Percentiles rank a stretch among this genome's conserved stretches.
Evolutionary conservation across 23 red algal species (phyloP).

Genomic region (Chondrus crispus): DNA sequence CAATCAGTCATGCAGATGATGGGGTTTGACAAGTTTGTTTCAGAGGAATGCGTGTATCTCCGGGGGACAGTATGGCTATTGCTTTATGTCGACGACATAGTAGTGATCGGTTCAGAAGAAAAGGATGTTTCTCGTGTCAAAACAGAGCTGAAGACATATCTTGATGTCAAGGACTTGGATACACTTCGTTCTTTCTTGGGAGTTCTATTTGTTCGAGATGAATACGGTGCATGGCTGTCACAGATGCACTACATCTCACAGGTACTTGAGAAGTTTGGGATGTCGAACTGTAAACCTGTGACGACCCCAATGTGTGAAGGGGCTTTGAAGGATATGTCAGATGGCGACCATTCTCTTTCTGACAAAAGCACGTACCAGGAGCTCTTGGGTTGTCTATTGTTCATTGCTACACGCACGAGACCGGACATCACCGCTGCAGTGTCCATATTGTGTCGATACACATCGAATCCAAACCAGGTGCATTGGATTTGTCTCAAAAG

Average conservation of each 20-base stretch:
- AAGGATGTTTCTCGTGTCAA: not conserved
- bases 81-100: not conserved
- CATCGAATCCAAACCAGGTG: too few species aligned
- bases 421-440: too few species aligned
- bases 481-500: too few species aligned
- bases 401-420: too few species aligned
- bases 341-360: too few species aligned
- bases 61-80: not conserved
- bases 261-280: too few species aligned
- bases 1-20: not conserved
- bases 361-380: too few species aligned
- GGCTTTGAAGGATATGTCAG: too few species aligned
- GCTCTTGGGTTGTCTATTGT: too few species aligned
- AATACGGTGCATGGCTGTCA: not conserved
- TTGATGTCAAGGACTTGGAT: not conserved
- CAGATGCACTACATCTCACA: conserved; percentile 14
- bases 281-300: too few species aligned
- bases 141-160: not conserved
- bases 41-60: not conserved
- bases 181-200: not conserved
- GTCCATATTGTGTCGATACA: too few species aligned
- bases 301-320: too few species aligned
- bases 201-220: not conserved
- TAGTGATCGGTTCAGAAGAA: not conserved
- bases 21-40: not conserved